A percentile compares a stretch with the other conserved stretches of the same genome.
Conservation (phyloP, 2,329 filamentous ascomycete species). For the Paecilomyces niveus region DNA sequence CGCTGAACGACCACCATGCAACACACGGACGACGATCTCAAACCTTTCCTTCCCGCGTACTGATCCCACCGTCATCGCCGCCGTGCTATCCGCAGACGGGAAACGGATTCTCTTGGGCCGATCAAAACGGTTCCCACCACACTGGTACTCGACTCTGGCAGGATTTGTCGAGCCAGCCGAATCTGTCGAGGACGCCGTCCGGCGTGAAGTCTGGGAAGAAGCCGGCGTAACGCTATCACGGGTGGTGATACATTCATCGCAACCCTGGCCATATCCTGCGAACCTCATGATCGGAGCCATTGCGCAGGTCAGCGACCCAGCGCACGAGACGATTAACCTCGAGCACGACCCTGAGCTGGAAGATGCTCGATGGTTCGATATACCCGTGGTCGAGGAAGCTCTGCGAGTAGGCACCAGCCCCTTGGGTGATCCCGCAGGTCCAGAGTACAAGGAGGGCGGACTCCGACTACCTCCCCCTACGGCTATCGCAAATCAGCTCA, state of each 20-base stretch:
- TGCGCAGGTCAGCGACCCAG: constrained; percentile 68
- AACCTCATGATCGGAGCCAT: constrained; percentile 84
- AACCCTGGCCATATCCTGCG: constrained; percentile 82
- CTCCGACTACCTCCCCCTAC: constrained; percentile 76
- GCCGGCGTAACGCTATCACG: constrained; percentile 68
- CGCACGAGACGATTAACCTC: constrained; percentile 72
- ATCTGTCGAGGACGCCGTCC: constrained; percentile 75
- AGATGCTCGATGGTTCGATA: constrained; percentile 76
- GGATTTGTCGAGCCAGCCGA: constrained; percentile 82
- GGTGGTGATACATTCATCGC: constrained; percentile 74
- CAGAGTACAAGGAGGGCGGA: constrained; percentile 66
- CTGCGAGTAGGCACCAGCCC: constrained; percentile 60
- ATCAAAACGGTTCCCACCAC: constrained; percentile 70
- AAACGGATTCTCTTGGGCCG: constrained; percentile 75
- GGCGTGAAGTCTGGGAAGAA: constrained; percentile 82
- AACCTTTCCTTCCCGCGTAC: constrained; percentile 90
- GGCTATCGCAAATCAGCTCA: constrained; percentile 86
- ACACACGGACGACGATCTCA: constrained; percentile 74
- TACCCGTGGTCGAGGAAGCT: constrained; percentile 74
- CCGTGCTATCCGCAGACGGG: constrained; percentile 74
- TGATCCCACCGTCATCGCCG: constrained; percentile 92
- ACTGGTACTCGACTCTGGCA: constrained; percentile 85
- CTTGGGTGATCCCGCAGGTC: constrained; percentile 57
- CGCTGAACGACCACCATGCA: constrained; percentile 58
- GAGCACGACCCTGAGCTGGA: constrained; percentile 89